Evolutionary conservation across 192 early-diverging fungal genomes (phyloP).

Genomic region (Coemansia sp.): DNA sequence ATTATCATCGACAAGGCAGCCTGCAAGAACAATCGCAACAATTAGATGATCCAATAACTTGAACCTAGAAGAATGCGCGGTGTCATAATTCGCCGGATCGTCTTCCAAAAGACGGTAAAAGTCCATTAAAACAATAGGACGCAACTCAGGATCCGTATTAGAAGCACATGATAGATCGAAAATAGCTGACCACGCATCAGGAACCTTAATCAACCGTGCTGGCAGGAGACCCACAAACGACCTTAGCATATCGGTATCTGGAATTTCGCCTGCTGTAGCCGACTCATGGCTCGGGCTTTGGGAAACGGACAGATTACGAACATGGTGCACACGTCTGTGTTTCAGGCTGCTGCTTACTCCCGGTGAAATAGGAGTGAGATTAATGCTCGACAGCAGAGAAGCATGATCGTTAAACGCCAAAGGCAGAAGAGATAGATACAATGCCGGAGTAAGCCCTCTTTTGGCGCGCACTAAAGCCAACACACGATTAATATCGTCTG

Average conservation of each 20-base stretch:
- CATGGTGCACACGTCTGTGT: conserved; percentile 12
- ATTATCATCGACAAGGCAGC: conserved; percentile 18
- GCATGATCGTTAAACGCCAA: conserved; percentile 35
- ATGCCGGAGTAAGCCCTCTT: conserved; percentile 31
- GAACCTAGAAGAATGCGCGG: conserved; percentile 2
- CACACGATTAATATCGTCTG: conserved; percentile 17
- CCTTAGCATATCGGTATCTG: neutral
- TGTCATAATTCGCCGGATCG: conserved; percentile 36
- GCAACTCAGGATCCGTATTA: conserved; percentile 24
- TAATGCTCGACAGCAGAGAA: conserved; percentile 39
- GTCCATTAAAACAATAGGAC: conserved; percentile 19
- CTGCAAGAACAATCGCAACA: conserved; percentile 18
- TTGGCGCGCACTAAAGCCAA: conserved; percentile 42
- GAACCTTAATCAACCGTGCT: conserved; percentile 22
- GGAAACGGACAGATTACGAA: conserved; percentile 30
- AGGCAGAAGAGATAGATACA: conserved; percentile 34
- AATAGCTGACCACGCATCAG: conserved; percentile 22
- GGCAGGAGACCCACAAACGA: conserved; percentile 37
- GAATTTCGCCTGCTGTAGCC: conserved; percentile 6
- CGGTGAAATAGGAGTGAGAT: conserved; percentile 14
- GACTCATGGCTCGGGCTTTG: neutral
- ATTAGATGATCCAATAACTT: conserved; percentile 24
- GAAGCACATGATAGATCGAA: conserved; percentile 33
- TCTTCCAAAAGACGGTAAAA: conserved; percentile 24
- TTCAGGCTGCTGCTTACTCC: neutral